Evolutionary conservation across 148 eudicot species (phyloP).

Genomic region (Cornus kousa): DNA sequence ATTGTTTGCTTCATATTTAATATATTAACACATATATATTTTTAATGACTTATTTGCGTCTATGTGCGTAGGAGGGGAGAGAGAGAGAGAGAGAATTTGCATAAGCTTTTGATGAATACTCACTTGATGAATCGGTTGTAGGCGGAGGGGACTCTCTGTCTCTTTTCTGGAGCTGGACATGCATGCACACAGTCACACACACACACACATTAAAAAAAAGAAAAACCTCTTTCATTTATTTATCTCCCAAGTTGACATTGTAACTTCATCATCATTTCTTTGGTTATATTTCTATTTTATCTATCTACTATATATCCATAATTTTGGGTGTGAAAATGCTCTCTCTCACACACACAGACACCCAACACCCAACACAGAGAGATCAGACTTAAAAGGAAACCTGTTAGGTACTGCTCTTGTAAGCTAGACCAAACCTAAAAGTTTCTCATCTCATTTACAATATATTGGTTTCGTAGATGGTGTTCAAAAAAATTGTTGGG

Average conservation of each 20-base stretch:
- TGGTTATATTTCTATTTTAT: background rate
- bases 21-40: no score
- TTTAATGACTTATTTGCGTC: no score
- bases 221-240: background rate
- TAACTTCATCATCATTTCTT: background rate
- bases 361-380: background rate
- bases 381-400: no score
- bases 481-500: no score
- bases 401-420: no score
- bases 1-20: no score
- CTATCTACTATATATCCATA: background rate
- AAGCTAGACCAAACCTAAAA: no score
- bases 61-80: background rate
- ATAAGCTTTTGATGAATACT: constrained; percentile 21
- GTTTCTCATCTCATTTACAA: no score
- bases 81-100: no score
- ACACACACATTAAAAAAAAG: no score
- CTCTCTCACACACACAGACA: background rate
- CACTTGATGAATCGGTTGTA: constrained; percentile 97
- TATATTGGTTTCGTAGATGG: no score
- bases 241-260: no score
- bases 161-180: constrained; percentile 77
- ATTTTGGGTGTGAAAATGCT: background rate
- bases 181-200: background rate
- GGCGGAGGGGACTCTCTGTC: constrained; percentile 95